Evolutionary conservation across 352 stramenopile genomes (phyloP).

Genomic region (Globisporangium spinosum): DNA sequence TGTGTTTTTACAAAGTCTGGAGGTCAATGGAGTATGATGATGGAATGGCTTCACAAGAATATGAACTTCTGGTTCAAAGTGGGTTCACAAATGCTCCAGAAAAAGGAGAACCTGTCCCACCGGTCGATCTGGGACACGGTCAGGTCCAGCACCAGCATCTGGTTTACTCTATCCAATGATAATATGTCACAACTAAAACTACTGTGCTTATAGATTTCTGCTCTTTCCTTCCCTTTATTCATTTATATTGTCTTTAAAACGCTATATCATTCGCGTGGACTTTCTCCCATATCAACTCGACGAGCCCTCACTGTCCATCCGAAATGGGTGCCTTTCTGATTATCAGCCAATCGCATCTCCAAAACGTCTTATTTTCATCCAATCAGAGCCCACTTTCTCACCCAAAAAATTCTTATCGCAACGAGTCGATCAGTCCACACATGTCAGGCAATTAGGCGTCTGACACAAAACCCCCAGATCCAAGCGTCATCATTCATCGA

Average conservation of each 20-base stretch:
- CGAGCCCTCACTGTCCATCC: background rate
- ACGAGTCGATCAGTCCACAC: background rate
- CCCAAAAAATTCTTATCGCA: background rate
- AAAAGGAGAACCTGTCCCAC: background rate
- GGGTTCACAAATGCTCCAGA: background rate
- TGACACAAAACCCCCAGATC: background rate
- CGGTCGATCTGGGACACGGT: background rate
- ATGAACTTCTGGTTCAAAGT: background rate
- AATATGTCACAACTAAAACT: background rate
- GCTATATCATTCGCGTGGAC: background rate
- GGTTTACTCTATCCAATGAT: background rate
- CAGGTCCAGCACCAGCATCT: slow-evolving; percentile 1
- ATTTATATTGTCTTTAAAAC: background rate
- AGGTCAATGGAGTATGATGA: background rate
- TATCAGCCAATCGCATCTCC: slow-evolving; percentile 1
- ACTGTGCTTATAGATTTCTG: background rate
- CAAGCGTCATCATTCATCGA: background rate
- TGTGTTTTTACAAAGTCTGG: background rate
- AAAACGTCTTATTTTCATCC: background rate
- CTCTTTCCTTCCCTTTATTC: background rate
- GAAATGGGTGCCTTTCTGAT: background rate
- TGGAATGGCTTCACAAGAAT: background rate
- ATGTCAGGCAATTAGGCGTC: background rate
- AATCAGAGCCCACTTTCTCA: background rate
- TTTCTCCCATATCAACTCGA: background rate